These are phyloP conservation scores for Draba incana DNA, from an alignment of 345 rosid genomes.

Conservation along the genomic window DNA sequence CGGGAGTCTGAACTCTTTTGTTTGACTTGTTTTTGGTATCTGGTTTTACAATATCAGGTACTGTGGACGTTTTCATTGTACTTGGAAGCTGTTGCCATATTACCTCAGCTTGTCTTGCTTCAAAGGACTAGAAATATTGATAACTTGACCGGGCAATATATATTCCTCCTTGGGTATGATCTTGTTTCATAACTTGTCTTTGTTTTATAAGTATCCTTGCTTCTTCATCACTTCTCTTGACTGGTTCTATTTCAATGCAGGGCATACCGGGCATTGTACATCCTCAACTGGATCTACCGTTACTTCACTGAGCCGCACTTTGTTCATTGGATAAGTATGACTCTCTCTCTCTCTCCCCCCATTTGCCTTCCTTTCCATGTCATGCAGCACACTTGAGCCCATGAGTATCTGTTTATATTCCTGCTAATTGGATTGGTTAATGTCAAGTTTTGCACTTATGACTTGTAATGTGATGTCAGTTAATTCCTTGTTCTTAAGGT, in stretches of 20 bases:
- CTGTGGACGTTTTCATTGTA: slow-evolving; percentile 78
- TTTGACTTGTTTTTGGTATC: background rate
- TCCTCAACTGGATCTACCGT: slow-evolving; percentile 79
- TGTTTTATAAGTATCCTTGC: background rate
- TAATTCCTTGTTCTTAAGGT: slow-evolving; percentile 7
- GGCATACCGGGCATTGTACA: slow-evolving; percentile 70
- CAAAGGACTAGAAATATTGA: slow-evolving; percentile 84
- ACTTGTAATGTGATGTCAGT: background rate
- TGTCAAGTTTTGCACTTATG: background rate
- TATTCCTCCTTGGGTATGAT: slow-evolving; percentile 77
- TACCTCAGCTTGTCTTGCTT: slow-evolving; percentile 80
- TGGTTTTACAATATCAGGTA: slow-evolving; percentile 49
- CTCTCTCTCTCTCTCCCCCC: background rate
- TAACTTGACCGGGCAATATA: slow-evolving; percentile 77
- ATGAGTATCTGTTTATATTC: slow-evolving; percentile 7
- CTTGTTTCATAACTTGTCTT: background rate
- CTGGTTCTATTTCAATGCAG: slow-evolving; percentile 43
- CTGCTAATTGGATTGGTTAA: slow-evolving; percentile 1
- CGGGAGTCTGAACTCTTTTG: background rate
- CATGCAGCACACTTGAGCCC: too few relatives aligned
- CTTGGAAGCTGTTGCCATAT: slow-evolving; percentile 83
- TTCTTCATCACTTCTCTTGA: slow-evolving; percentile 6
- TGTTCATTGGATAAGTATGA: slow-evolving; percentile 81
- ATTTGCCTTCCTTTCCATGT: background rate
- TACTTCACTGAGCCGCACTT: slow-evolving; percentile 71